Evolutionary conservation across 2,329 filamentous ascomycete species (phyloP), one percentile per base, ranked within the genome.

Genomic region (Epicoccum sorghinum): DNA sequence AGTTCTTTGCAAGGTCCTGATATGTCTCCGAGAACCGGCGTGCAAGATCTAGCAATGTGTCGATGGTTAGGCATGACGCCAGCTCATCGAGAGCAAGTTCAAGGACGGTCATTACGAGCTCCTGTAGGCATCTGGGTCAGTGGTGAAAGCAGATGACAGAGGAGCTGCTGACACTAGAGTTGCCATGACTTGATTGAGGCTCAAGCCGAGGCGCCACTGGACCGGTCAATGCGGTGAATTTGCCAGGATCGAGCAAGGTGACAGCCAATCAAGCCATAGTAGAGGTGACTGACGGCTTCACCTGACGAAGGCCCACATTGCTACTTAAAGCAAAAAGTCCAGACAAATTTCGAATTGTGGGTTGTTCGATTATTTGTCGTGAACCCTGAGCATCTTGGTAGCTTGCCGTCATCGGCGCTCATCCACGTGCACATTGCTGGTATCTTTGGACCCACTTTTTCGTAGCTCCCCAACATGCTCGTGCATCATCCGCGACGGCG

Each of bases 21-120:
- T 73, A 76, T 14, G 70, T 75, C 36, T 69, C 66, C 51, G 73
- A 71, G 57, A 74, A 75, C 42, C 67, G 66, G 39, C 52, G 57
- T 36, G 73, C 70, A 44, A 76, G 58, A 50, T 69, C 61, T 18
- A 75, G 68, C 45, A 76, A 57, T 14, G 63, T 69, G 22, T 47
- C 41, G 36, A 67, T 60, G 47, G 70, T 69, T 52, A 75, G 62
- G 55, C 65, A 72, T 40, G 63, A 56, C n/a, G 70, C 73, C 35
- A 76, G 64, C 25, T 71, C 64, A 49, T 63, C 37, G 18, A 75
- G 60, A 25, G 60, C 61, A 18, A 56, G 41, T 25, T 59, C 52
- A 38, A 13, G 36, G 53, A 45, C 44, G 38, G 62, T 62, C 66
- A 69, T 69, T 47, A 52, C 44, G 45, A 36, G 29, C 38, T 52